Evolutionary conservation across 108 stramenopile species (phyloP).

Genomic region (Nitzschia sp.): DNA sequence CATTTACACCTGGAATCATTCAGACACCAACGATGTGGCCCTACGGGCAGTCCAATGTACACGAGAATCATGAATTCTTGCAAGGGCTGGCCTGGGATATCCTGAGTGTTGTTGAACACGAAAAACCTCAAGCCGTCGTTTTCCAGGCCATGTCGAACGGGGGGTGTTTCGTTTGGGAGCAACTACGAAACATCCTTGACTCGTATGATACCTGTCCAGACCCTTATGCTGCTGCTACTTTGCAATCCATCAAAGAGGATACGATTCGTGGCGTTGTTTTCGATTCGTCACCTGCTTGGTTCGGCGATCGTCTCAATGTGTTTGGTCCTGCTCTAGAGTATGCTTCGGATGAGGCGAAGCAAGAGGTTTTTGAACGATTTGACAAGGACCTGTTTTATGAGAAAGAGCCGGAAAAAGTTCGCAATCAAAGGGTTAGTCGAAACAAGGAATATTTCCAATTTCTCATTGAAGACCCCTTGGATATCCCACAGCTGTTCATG

Average conservation of each 20-base stretch:
- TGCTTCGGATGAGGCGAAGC: slow-evolving; percentile 31
- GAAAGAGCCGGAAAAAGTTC: slow-evolving; percentile 16
- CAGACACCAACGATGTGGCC: background rate
- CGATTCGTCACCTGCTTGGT: slow-evolving; percentile 69
- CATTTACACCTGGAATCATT: background rate
- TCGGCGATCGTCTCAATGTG: slow-evolving; percentile 35
- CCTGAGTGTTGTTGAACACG: slow-evolving; percentile 44
- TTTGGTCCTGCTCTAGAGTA: slow-evolving; percentile 39
- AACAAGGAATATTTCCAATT: slow-evolving; percentile 53
- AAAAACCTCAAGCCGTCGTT: slow-evolving; percentile 38
- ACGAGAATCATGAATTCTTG: slow-evolving; percentile 19
- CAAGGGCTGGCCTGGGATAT: slow-evolving; percentile 50
- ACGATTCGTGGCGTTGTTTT: slow-evolving; percentile 62
- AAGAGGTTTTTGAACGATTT: slow-evolving; percentile 17
- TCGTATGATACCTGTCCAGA: slow-evolving; percentile 4
- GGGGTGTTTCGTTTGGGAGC: slow-evolving; percentile 86
- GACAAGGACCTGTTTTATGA: slow-evolving; percentile 3
- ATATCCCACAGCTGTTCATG: slow-evolving; percentile 66
- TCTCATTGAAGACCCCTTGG: slow-evolving; percentile 37
- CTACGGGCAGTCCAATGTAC: background rate
- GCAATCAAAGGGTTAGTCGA: slow-evolving; percentile 24
- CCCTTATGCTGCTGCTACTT: background rate
- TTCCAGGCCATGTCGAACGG: slow-evolving; percentile 83
- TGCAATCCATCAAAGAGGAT: background rate
- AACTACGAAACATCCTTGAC: slow-evolving; percentile 50